Evolutionary conservation across 2,329 filamentous ascomycete species (phyloP).

Genomic region (Claviceps spartinae): DNA sequence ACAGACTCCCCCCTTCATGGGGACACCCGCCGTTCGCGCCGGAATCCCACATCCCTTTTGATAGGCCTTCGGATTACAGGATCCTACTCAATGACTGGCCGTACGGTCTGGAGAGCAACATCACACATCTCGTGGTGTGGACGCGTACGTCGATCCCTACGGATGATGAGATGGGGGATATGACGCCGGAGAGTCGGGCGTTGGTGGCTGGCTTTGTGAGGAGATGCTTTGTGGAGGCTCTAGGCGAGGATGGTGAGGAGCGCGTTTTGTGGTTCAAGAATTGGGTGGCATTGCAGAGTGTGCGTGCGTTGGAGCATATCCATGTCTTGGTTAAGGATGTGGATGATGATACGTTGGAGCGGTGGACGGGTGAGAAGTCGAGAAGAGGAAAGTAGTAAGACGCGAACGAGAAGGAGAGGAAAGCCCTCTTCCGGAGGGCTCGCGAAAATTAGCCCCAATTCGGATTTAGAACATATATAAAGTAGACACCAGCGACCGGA

Average conservation of each 20-base stretch:
- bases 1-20: conserved; percentile 59
- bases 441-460: too few species aligned
- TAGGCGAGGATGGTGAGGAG: conserved; percentile 35
- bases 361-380: conserved; percentile 37
- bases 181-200: conserved; percentile 52
- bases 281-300: conserved; percentile 77
- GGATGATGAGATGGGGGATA: conserved; percentile 54
- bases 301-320: conserved; percentile 77
- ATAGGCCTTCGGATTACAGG: conserved; percentile 43
- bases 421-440: background rate
- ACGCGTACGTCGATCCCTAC: conserved; percentile 69
- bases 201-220: conserved; percentile 57
- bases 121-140: conserved; percentile 85
- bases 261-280: conserved; percentile 84
- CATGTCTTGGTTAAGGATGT: conserved; percentile 57
- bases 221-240: conserved; percentile 48
- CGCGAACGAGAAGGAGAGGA: background rate
- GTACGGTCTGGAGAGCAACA: conserved; percentile 55
- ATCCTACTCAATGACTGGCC: conserved; percentile 90
- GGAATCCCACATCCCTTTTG: conserved; percentile 36
- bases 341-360: conserved; percentile 34
- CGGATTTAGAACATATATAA: too few species aligned
- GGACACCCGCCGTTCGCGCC: conserved; percentile 42
- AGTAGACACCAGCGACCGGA: too few species aligned
- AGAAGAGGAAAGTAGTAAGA: conserved; percentile 14